phyloP scores from a whole-genome alignment of 116 monocot genomes.

The Dioscorea cayenensis region DNA sequence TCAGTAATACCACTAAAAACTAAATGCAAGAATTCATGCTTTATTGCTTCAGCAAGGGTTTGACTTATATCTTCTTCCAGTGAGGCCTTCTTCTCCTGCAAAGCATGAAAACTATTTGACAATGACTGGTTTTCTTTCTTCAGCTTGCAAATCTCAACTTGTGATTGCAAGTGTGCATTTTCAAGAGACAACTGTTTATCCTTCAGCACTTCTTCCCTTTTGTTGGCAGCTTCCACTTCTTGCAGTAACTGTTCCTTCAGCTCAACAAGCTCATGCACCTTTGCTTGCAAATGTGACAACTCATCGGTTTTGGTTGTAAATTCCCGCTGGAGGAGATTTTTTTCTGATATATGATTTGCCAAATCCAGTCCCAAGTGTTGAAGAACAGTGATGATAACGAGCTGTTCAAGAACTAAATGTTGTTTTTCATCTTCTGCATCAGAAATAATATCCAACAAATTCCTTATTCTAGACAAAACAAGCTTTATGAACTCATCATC shows the following conservation, averaged over 20 bases:
- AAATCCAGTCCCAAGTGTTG: conserved; percentile 35
- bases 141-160: conserved; percentile 28
- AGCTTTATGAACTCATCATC: conserved; percentile 20
- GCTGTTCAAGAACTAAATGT: conserved; percentile 37
- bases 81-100: conserved; percentile 16
- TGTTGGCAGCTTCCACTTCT: conserved; percentile 18
- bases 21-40: conserved; percentile 41
- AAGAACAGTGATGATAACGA: conserved; percentile 36
- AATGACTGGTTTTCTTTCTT: conserved; percentile 31
- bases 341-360: conserved; percentile 33
- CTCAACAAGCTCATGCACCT: conserved; percentile 24
- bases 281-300: conserved; percentile 29
- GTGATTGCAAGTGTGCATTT: conserved; percentile 8
- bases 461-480: conserved; percentile 29
- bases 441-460: conserved; percentile 29
- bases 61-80: conserved; percentile 36
- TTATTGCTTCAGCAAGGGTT: conserved; percentile 28
- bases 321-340: conserved; percentile 36
- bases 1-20: conserved; percentile 23
- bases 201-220: conserved; percentile 30
- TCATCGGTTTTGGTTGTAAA: conserved; percentile 22
- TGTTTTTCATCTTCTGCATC: conserved; percentile 35
- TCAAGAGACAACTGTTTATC: conserved; percentile 29
- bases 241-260: conserved; percentile 31
- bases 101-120: conserved; percentile 12